A percentile compares a stretch with the other conserved stretches of the same genome.
These are phyloP conservation scores for Pulveroboletus sp. DNA, from an alignment of 768 basidiomycete genomes.

Conservation along the genomic window DNA sequence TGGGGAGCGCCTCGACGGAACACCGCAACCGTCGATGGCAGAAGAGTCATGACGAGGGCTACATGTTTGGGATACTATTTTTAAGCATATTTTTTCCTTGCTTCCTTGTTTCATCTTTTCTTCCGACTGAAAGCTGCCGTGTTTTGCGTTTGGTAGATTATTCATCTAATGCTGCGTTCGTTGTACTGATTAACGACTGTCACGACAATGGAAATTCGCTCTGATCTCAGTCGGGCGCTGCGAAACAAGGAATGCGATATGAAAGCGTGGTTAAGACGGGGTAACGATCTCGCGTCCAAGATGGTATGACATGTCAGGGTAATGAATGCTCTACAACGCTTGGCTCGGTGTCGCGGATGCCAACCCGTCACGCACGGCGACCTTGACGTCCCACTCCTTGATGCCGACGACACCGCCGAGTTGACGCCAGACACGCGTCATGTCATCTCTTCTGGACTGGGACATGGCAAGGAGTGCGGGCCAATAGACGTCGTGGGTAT, in stretches of 20 bases:
- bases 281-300: too few species aligned
- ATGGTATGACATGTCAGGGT: too few species aligned
- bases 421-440: constrained; percentile 62
- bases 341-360: not conserved
- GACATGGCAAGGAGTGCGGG: constrained; percentile 55
- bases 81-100: not conserved
- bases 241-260: not conserved
- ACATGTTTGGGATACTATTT: constrained; percentile 12
- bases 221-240: not conserved
- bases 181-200: constrained; percentile 25
- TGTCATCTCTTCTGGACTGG: constrained; percentile 44
- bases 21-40: constrained; percentile 35
- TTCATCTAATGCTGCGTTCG: constrained; percentile 3
- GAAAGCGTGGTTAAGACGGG: not conserved
- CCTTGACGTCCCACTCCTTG: constrained; percentile 79
- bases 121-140: not conserved
- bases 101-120: not conserved
- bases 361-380: constrained; percentile 19
- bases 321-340: constrained; percentile 13
- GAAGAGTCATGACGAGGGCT: constrained; percentile 7
- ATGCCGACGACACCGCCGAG: constrained; percentile 70
- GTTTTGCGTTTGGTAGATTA: constrained; percentile 6
- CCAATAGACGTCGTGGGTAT: constrained; percentile 78
- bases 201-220: constrained; percentile 18
- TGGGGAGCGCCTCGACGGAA: constrained; percentile 51